phyloP scores from a whole-genome alignment of 2,329 filamentous ascomycete genomes.

The Ambrosiella cleistominuta region DNA sequence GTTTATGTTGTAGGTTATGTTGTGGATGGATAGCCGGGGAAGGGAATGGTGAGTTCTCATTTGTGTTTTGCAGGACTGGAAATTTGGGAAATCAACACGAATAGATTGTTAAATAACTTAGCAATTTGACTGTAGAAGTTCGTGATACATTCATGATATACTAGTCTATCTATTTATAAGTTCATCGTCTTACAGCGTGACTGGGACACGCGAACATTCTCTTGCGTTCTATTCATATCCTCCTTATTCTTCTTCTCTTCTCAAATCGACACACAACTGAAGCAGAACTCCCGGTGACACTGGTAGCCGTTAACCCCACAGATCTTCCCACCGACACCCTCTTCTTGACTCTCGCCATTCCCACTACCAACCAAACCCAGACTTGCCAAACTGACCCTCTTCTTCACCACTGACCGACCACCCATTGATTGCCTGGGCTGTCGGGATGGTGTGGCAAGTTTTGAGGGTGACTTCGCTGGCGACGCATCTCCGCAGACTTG shows the following conservation, averaged over 20 bases:
- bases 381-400: constrained; percentile 4
- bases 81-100: no score
- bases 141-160: neutral
- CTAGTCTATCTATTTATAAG: neutral
- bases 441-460: neutral
- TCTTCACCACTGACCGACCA: constrained; percentile 1
- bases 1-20: neutral
- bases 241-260: neutral
- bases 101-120: neutral
- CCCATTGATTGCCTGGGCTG: neutral
- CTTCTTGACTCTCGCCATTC: neutral
- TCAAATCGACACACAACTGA: constrained; percentile 29
- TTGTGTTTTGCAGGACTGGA: neutral
- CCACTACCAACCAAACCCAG: neutral
- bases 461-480: neutral
- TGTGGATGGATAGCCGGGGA: no score
- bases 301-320: constrained; percentile 39
- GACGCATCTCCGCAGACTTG: neutral
- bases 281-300: constrained; percentile 42
- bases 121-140: neutral
- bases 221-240: neutral
- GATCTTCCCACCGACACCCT: constrained; percentile 16
- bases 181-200: neutral
- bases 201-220: neutral
- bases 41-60: neutral